Base-by-base conservation (phyloP, 257 asterid genomes). In the Datura wrightii region DNA sequence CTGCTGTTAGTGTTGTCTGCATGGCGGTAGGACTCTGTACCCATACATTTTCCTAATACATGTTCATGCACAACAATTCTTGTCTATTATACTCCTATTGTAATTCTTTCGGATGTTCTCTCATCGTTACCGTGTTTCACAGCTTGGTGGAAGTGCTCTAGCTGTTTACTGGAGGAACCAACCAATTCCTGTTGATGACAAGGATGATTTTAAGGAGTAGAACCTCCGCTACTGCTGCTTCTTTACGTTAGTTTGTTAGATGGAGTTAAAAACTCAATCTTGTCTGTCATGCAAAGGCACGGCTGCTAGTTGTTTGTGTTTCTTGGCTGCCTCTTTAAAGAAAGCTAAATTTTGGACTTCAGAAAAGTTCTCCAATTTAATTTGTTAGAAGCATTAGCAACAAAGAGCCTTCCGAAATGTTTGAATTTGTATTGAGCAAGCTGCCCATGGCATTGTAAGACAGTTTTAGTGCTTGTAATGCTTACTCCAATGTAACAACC, bases 1-100 rank as follows among this genome's bases (percentile, higher is more conserved):
- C 99, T 46, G 99, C 99, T 3, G 99, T 96, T 36, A 96, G 99
- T 87, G 99, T 96, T 44, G 99, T 96, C 83, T 96, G 98, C 90
- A 96, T 96, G 99, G 98, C 99, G 93, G 99, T 95, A 89, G 3
- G 95, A 85, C 10, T 76, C 86, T 13, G 83, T 37, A 5, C 82
- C 19, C 80, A 18, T 54, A 67, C 53, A 4, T 44, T 78, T 13
- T 63, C 39, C 44, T 50, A 10, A 48, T 34, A 19, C 79, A 79
- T 53, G 37, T 56, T 37, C 52, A 8, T 58, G 69, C 18, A 13
- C 24, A 3, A 54, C 8, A n/a, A 70, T 19, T 74, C 19, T 7
- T 14, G 37, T 79, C 34, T 84, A 52, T 53, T 76, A 56, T 52
- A 56, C 10, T 70, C 16, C 82, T 41, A 18, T 52, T 56, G 15